Base-by-base conservation (phyloP, 345 rosid species). In the Bruguiera sexangula region DNA sequence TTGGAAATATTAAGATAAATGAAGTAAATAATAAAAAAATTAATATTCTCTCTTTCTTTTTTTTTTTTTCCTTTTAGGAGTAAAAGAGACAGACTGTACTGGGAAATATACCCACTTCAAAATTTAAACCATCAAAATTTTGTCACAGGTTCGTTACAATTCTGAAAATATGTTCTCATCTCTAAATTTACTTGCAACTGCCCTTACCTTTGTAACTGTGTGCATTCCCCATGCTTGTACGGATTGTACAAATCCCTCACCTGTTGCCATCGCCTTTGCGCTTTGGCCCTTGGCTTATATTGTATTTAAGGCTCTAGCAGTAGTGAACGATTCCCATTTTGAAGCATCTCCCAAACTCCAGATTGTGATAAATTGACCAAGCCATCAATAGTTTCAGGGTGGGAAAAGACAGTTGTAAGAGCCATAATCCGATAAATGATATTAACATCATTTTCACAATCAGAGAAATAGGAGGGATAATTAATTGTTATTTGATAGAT, bases 191-290 rank as follows among this genome's bases (percentile, higher is more conserved):
- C 82, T 81, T 37, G 91, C 88, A 72, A 89, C 69, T 48, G 87
- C 92, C 88, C 65, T 78, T 74, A 85, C 88, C 97, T 96, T 91
- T 89, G 63, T 91, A 84, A 29, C 75, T 76, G 75, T 88, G 89
- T 5, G 93, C 97, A 81, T 83, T 89, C 63, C 70, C 77, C 67
- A 80, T 77, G 74, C 96, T 86, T 73, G 98, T 88, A 72, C 92
- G 80, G 91, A 76, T 67, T 89, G 71, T 57, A 91, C 53, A 76
- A 87, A 88, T 57, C 93, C 97, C 73, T 83, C 79, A 61, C 22
- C 62, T 55, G 37, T 71, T 56, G 67, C 73, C 16, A 60, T 32
- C 62, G 82, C 84, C 48, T 61, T 29, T 16, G 26, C 20, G 65
- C 55, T 76, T 59, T 69, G 58, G 13, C 73, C 72, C n/a, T 75